These are phyloP conservation scores for Metschnikowia bowlesiae DNA, from an alignment of 805 yeast species.

Conservation along the genomic window DNA sequence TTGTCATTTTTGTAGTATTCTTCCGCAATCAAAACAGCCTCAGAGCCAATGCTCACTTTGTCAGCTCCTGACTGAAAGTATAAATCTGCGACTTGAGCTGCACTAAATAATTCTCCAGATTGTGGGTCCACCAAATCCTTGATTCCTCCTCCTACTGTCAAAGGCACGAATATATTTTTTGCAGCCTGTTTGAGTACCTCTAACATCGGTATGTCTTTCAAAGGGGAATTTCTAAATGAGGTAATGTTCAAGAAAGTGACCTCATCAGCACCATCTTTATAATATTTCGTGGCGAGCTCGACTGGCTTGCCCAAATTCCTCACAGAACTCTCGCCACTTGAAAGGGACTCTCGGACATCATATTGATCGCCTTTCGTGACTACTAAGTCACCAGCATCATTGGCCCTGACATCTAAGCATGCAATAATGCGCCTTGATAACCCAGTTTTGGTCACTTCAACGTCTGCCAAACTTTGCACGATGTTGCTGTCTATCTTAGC, in stretches of 20 bases:
- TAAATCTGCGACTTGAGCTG: slow-evolving; percentile 83
- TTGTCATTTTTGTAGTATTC: slow-evolving; percentile 58
- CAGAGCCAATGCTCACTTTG: slow-evolving; percentile 96
- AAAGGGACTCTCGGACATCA: slow-evolving; percentile 74
- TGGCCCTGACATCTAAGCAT: slow-evolving; percentile 93
- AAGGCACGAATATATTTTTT: slow-evolving; percentile 88
- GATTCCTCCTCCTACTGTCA: slow-evolving; percentile 98
- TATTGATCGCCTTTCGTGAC: slow-evolving; percentile 99
- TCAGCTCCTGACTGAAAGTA: slow-evolving; percentile 98
- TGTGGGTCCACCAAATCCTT: slow-evolving; percentile 85
- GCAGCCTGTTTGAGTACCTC: slow-evolving; percentile 82
- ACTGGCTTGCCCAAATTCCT: slow-evolving; percentile 97
- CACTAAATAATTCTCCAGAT: slow-evolving; percentile 68
- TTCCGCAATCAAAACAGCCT: slow-evolving; percentile 92
- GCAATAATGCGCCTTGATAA: slow-evolving; percentile 91
- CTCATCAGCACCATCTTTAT: slow-evolving; percentile 95
- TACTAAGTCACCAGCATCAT: slow-evolving; percentile 91
- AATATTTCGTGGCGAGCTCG: slow-evolving; percentile 84
- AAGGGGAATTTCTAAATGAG: slow-evolving; percentile 90
- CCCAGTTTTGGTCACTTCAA: slow-evolving; percentile 40
- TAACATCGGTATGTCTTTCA: slow-evolving; percentile 91
- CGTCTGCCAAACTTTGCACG: slow-evolving; percentile 4
- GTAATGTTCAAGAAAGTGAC: slow-evolving; percentile 93
- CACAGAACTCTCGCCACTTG: slow-evolving; percentile 52
- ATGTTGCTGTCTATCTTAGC: slow-evolving; percentile 14